Evolutionary conservation across 2,329 filamentous ascomycete genomes (phyloP).

Genomic region (Apiospora sp.): DNA sequence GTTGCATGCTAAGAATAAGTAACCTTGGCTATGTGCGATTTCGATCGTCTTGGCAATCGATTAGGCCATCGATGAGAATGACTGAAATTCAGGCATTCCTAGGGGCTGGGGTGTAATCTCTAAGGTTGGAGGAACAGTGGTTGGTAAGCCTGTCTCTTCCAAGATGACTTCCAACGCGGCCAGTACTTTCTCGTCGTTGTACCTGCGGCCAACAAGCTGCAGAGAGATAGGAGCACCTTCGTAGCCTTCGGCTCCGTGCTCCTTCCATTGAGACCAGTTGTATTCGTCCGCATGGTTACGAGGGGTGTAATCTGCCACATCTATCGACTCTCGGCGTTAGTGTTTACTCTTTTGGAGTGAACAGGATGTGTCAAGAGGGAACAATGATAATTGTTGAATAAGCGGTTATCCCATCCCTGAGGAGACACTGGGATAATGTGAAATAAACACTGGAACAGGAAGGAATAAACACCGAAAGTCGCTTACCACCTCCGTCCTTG

Average conservation of each 20-base stretch:
- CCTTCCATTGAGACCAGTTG: conserved; percentile 39
- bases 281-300: conserved; percentile 25
- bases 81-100: no score
- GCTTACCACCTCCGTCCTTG: conserved; percentile 17
- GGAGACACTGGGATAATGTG: no score
- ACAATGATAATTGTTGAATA: no score
- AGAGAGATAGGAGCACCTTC: conserved; percentile 50
- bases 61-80: no score
- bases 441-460: no score
- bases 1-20: no score
- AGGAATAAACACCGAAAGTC: no score
- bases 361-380: no score
- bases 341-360: no score
- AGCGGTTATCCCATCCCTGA: no score
- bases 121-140: neutral
- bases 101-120: neutral
- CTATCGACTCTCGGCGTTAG: neutral
- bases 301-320: conserved; percentile 29
- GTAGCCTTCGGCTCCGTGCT: conserved; percentile 46
- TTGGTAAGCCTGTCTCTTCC: conserved; percentile 41
- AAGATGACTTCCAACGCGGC: conserved; percentile 44
- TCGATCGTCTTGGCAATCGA: no score
- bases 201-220: conserved; percentile 46
- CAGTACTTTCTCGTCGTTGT: conserved; percentile 48
- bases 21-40: no score